Evolutionary conservation across 495 filamentous ascomycete species (phyloP).

Genomic region (Aspergillus kassunensis): DNA sequence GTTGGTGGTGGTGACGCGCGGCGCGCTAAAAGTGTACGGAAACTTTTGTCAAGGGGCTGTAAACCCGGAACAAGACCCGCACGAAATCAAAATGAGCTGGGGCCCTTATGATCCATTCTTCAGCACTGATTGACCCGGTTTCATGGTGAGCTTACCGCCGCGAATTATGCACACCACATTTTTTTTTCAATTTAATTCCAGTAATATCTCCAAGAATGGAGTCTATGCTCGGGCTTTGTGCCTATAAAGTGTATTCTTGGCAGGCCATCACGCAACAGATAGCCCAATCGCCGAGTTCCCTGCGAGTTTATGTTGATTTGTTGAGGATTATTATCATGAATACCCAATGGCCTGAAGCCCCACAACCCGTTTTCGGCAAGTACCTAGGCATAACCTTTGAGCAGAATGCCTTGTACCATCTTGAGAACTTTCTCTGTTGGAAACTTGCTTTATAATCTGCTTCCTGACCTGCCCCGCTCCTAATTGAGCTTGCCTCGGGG

Average conservation of each 20-base stretch:
- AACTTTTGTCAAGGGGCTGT: too few relatives aligned
- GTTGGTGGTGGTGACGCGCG: neutral
- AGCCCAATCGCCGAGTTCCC: neutral
- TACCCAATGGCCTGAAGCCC: too few relatives aligned
- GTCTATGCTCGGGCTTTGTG: slow-evolving; percentile 22
- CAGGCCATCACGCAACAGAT: slow-evolving; percentile 8
- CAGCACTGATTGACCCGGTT: too few relatives aligned
- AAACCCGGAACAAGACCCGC: too few relatives aligned
- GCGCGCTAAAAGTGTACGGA: neutral
- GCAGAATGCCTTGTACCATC: slow-evolving; percentile 1
- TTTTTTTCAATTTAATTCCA: too few relatives aligned
- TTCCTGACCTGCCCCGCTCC: slow-evolving; percentile 9
- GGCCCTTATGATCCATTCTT: too few relatives aligned
- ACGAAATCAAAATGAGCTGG: too few relatives aligned
- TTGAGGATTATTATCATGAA: slow-evolving; percentile 5
- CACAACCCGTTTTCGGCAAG: slow-evolving; percentile 1
- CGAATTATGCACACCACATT: too few relatives aligned
- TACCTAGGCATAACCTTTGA: slow-evolving; percentile 12
- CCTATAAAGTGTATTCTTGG: slow-evolving; percentile 24
- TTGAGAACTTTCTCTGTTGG: slow-evolving; percentile 11
- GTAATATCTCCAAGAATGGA: slow-evolving; percentile 18
- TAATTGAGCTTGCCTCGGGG: too few relatives aligned
- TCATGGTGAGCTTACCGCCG: too few relatives aligned
- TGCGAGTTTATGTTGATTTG: neutral
- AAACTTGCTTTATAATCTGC: slow-evolving; percentile 15